Conservation (phyloP, 805 yeast genomes). For the Vanderwaltozyma polyspora region DNA sequence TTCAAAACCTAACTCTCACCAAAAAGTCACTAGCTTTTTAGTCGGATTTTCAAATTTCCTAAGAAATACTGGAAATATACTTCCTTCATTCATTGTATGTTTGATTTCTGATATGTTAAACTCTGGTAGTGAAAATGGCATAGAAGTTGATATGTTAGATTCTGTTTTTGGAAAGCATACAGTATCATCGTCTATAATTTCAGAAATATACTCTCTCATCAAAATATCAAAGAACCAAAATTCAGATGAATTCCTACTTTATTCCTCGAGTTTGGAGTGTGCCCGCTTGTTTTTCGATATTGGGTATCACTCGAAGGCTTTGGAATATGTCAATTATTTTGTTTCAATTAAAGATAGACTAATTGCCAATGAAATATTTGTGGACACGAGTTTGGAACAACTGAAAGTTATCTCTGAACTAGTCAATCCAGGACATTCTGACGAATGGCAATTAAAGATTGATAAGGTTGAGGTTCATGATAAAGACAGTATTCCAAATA, state of each 20-base stretch:
- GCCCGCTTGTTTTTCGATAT: background rate
- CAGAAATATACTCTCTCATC: background rate
- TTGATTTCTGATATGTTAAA: background rate
- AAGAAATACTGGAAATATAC: background rate
- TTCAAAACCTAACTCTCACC: background rate
- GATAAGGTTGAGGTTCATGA: background rate
- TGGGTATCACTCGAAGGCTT: conserved; percentile 45
- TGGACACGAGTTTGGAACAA: no score
- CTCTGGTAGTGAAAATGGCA: background rate
- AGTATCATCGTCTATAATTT: background rate
- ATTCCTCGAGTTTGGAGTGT: background rate
- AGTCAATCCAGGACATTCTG: background rate
- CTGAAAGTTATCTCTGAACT: background rate
- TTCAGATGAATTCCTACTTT: background rate
- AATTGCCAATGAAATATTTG: no score
- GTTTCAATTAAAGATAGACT: no score
- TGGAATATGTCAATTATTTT: background rate
- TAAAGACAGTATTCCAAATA: background rate
- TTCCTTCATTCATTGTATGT: background rate
- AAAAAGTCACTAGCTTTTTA: background rate
- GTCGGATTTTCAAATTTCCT: background rate
- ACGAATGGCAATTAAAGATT: no score
- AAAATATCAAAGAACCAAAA: background rate
- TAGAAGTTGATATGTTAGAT: background rate
- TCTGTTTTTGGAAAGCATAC: background rate